These are phyloP conservation scores for Penicillium lividum DNA, from an alignment of 495 filamentous ascomycete species.

Conservation along the genomic window DNA sequence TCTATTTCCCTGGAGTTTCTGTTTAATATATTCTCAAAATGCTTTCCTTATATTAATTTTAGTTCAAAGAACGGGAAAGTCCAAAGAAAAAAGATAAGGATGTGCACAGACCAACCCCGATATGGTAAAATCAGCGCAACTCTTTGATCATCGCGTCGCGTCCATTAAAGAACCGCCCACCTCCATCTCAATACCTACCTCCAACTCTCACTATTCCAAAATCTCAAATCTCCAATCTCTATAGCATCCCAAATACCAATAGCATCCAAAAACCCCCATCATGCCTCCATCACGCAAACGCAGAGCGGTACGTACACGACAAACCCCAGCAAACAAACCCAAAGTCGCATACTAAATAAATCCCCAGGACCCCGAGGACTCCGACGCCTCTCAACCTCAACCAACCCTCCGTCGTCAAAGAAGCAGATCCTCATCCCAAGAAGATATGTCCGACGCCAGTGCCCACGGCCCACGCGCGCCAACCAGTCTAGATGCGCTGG, in stretches of 20 bases:
- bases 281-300: slow-evolving; percentile 44
- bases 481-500: slow-evolving; percentile 61
- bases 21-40: not conserved
- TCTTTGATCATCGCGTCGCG: slow-evolving; percentile 22
- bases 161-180: slow-evolving; percentile 9
- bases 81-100: slow-evolving; percentile 18
- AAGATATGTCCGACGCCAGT: slow-evolving; percentile 21
- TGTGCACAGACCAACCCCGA: slow-evolving; percentile 27
- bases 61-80: not conserved
- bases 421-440: slow-evolving; percentile 10
- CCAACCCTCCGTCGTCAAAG: slow-evolving; percentile 22
- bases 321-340: not conserved
- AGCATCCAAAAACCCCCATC: slow-evolving; percentile 1
- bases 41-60: not conserved
- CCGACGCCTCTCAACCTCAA: slow-evolving; percentile 9
- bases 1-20: not conserved
- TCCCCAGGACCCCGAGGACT: slow-evolving; percentile 7
- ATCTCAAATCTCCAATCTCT: not conserved
- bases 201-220: not conserved
- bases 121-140: slow-evolving; percentile 21
- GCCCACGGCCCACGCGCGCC: slow-evolving; percentile 32
- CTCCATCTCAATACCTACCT: not conserved
- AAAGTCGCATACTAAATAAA: slow-evolving; percentile 4
- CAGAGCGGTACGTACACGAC: slow-evolving; percentile 32
- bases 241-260: not conserved